phyloP scores from a whole-genome alignment of 768 basidiomycete genomes.

The Lactarius hengduanensis region DNA sequence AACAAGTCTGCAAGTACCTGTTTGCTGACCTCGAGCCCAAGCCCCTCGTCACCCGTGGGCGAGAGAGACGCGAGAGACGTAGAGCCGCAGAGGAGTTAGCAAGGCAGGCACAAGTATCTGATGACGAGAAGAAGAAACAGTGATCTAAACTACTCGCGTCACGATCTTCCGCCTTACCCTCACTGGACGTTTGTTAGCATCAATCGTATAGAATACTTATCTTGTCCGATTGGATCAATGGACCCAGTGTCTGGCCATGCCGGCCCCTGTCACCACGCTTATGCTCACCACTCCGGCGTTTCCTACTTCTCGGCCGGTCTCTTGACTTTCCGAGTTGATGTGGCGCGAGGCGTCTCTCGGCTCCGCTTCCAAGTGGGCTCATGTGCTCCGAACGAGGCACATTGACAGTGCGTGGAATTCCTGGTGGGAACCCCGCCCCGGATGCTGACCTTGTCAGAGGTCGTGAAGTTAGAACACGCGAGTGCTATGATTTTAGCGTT shows the following conservation, averaged over 20 bases:
- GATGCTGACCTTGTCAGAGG: slow-evolving; percentile 15
- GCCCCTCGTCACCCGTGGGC: slow-evolving; percentile 76
- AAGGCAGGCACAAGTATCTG: slow-evolving; percentile 27
- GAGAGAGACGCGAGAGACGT: slow-evolving; percentile 72
- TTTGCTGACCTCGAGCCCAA: slow-evolving; percentile 90
- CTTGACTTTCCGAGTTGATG: slow-evolving; percentile 23
- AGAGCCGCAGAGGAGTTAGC: slow-evolving; percentile 43
- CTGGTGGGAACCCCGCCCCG: slow-evolving; percentile 22
- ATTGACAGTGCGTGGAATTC: slow-evolving; percentile 26
- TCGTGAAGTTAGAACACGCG: slow-evolving; percentile 9
- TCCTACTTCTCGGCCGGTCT: slow-evolving; percentile 12
- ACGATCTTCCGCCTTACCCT: slow-evolving; percentile 13
- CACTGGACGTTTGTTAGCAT: slow-evolving; percentile 22
- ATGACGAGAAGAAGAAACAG: slow-evolving; percentile 39
- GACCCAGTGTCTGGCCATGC: slow-evolving; percentile 11
- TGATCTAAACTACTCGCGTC: slow-evolving; percentile 26
- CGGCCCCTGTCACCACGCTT: slow-evolving; percentile 11
- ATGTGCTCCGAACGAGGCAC: slow-evolving; percentile 11
- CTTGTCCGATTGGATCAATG: slow-evolving; percentile 23
- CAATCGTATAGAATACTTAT: slow-evolving; percentile 27
- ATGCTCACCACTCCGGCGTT: slow-evolving; percentile 14
- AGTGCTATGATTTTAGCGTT: slow-evolving; percentile 15
- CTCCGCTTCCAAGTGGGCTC: slow-evolving; percentile 20
- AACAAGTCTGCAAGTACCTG: slow-evolving; percentile 75
- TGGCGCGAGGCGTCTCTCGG: slow-evolving; percentile 16